These are phyloP conservation scores for Neoboletus subvelutipes DNA, from an alignment of 768 basidiomycete genomes.

Conservation along the genomic window DNA sequence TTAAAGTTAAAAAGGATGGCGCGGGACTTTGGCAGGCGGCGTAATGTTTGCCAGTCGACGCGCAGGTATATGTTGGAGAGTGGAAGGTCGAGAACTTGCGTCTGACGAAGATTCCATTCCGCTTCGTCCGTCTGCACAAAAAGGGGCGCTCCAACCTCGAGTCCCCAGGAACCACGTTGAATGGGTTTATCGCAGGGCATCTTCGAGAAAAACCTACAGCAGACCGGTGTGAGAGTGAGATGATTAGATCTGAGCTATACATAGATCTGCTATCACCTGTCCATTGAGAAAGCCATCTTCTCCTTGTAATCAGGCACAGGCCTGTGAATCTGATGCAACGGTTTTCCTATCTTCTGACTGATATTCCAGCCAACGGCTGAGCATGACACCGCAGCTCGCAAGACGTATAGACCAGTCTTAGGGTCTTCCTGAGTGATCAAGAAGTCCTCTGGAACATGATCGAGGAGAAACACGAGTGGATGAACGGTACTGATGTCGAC, in stretches of 20 bases:
- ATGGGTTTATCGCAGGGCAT: slow-evolving; percentile 49
- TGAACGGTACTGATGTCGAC: slow-evolving; percentile 30
- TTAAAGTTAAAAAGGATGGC: slow-evolving; percentile 57
- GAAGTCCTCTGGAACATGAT: slow-evolving; percentile 55
- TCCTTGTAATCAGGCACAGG: slow-evolving; percentile 52
- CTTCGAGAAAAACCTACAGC: slow-evolving; percentile 45
- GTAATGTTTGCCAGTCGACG: slow-evolving; percentile 57
- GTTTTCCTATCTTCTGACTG: slow-evolving; percentile 45
- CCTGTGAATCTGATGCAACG: slow-evolving; percentile 45
- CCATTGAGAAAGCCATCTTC: slow-evolving; percentile 49
- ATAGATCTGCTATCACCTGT: slow-evolving; percentile 36
- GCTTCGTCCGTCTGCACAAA: slow-evolving; percentile 42
- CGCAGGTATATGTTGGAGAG: slow-evolving; percentile 45
- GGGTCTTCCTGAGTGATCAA: slow-evolving; percentile 42
- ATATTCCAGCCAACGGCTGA: slow-evolving; percentile 54
- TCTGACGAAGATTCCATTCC: slow-evolving; percentile 35
- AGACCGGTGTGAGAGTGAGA: background rate
- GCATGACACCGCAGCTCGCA: slow-evolving; percentile 46
- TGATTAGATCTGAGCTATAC: background rate
- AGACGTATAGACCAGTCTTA: slow-evolving; percentile 41
- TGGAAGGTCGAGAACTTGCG: slow-evolving; percentile 36
- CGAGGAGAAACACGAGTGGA: slow-evolving; percentile 45
- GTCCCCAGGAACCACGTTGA: slow-evolving; percentile 51
- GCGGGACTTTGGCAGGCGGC: slow-evolving; percentile 45
- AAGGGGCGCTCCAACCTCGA: slow-evolving; percentile 51